These are phyloP conservation scores for Spergularia marina DNA, from an alignment of 148 eudicot species.

Conservation along the genomic window DNA sequence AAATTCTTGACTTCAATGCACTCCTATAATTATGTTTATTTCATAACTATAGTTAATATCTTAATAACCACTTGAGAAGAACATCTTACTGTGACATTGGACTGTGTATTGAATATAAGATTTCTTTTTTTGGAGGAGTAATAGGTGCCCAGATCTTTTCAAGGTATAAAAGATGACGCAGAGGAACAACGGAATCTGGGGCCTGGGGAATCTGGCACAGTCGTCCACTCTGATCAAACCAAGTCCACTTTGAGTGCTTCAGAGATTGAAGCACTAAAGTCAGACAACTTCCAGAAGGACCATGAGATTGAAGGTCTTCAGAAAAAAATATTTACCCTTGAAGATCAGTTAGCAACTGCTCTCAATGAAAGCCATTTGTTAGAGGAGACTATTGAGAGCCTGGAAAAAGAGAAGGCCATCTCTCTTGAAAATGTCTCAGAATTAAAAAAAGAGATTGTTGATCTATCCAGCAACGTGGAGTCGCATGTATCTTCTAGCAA, in stretches of 20 bases:
- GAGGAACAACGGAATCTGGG: constrained; percentile 33
- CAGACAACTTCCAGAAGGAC: constrained; percentile 31
- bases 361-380: constrained; percentile 33
- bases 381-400: constrained; percentile 40
- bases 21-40: constrained; percentile 16
- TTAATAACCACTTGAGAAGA: constrained; percentile 25
- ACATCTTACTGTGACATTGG: constrained; percentile 30
- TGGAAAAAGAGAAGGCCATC: constrained; percentile 35
- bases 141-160: constrained; percentile 30
- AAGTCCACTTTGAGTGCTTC: constrained; percentile 25
- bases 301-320: constrained; percentile 40
- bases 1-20: constrained; percentile 22
- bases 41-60: constrained; percentile 24
- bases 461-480: constrained; percentile 38
- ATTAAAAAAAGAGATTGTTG: constrained; percentile 36
- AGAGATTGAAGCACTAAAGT: constrained; percentile 33
- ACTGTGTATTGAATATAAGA: constrained; percentile 37
- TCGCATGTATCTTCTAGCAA: constrained; percentile 49
- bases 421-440: constrained; percentile 39
- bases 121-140: constrained; percentile 37
- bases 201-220: constrained; percentile 23
- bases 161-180: constrained; percentile 22
- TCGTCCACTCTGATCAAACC: constrained; percentile 1
- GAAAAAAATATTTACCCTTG: constrained; percentile 34
- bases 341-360: constrained; percentile 41